Conservation (phyloP, 1,139 yeast species). For the Zygoascus sp. region DNA sequence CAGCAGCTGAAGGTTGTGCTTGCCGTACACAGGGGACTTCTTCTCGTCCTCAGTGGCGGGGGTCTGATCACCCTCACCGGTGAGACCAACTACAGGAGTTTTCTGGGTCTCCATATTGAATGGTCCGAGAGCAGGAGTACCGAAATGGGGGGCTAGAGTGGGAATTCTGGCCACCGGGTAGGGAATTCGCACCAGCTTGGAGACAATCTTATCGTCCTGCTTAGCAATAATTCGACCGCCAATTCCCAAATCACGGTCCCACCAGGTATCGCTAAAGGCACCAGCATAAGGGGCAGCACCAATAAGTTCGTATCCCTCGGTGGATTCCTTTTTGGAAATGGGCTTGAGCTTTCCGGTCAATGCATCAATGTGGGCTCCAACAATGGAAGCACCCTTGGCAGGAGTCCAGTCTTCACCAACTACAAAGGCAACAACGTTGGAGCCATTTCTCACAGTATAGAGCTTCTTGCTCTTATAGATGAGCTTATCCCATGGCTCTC, state of each 20-base stretch:
- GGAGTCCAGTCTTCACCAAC: conserved; percentile 65
- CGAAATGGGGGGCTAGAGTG: conserved; percentile 92
- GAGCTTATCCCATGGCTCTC: conserved; percentile 51
- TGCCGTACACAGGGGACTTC: conserved; percentile 55
- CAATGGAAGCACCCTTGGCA: conserved; percentile 77
- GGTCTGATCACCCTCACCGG: conserved; percentile 34
- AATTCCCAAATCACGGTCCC: conserved; percentile 86
- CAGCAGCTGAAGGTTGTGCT: conserved; percentile 70
- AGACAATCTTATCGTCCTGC: conserved; percentile 39
- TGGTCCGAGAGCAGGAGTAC: conserved; percentile 69
- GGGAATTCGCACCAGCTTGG: conserved; percentile 73
- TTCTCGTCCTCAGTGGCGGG: conserved; percentile 56
- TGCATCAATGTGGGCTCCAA: conserved; percentile 92
- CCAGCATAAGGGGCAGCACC: conserved; percentile 97
- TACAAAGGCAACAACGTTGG: conserved; percentile 75
- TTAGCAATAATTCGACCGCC: conserved; percentile 86
- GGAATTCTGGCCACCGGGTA: conserved; percentile 88
- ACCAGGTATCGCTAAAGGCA: conserved; percentile 73
- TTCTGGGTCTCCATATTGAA: conserved; percentile 86
- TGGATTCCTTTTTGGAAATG: conserved; percentile 61
- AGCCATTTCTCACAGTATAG: conserved; percentile 71
- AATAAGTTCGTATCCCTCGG: conserved; percentile 72
- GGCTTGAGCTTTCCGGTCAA: conserved; percentile 78
- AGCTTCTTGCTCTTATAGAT: conserved; percentile 57
- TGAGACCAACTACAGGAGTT: conserved; percentile 76